Percentiles rank a stretch among this genome's conserved stretches.
Conservation (phyloP, 2,329 filamentous ascomycete species). For the Colletotrichum sp. region DNA sequence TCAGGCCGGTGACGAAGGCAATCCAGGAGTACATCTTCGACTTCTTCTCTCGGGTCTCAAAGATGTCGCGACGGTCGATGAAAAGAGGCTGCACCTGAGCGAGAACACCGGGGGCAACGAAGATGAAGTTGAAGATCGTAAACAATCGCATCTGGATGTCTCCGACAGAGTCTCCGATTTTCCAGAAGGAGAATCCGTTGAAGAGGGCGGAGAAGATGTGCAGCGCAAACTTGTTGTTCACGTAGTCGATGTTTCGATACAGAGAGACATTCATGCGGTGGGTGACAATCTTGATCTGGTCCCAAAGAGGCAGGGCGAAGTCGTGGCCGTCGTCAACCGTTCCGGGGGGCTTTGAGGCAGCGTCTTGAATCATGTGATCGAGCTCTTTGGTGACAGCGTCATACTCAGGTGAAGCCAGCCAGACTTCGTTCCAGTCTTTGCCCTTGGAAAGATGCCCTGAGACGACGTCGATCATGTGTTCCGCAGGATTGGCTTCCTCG, state of each 20-base stretch:
- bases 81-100: conserved; percentile 66
- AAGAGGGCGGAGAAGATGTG: conserved; percentile 62
- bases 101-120: conserved; percentile 63
- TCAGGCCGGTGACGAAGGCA: conserved; percentile 60
- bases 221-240: conserved; percentile 66
- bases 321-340: conserved; percentile 62
- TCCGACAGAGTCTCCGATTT: conserved; percentile 54
- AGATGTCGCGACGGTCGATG: conserved; percentile 60
- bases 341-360: conserved; percentile 48
- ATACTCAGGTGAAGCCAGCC: conserved; percentile 69
- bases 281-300: conserved; percentile 69
- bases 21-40: conserved; percentile 67
- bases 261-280: conserved; percentile 66
- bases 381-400: conserved; percentile 64
- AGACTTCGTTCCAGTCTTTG: conserved; percentile 72
- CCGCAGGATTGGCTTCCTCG: conserved; percentile 71
- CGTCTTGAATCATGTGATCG: conserved; percentile 62
- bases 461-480: conserved; percentile 74
- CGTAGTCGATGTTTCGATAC: conserved; percentile 71
- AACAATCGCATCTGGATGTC: conserved; percentile 62
- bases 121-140: conserved; percentile 68
- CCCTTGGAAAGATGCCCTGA: conserved; percentile 52
- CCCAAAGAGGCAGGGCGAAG: conserved; percentile 71
- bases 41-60: conserved; percentile 64
- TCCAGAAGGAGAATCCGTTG: conserved; percentile 69